phyloP scores from a whole-genome alignment of 331 rosid species.

The Malus hybrid region DNA sequence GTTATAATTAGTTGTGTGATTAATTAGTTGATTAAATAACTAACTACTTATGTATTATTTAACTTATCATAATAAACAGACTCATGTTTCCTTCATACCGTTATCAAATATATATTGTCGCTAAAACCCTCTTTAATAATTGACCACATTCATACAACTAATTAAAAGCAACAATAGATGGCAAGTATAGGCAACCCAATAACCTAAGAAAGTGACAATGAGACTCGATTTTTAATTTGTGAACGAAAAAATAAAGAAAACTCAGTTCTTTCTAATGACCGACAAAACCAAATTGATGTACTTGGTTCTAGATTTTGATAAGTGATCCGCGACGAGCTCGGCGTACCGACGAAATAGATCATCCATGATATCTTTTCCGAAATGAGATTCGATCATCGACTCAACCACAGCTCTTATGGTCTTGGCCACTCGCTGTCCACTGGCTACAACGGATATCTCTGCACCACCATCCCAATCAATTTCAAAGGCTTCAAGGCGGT shows the following conservation, averaged over 20 bases:
- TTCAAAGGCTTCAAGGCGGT: constrained; percentile 24
- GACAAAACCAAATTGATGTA: constrained; percentile 51
- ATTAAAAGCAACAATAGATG: too few relatives aligned
- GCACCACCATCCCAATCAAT: constrained; percentile 58
- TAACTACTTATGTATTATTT: too few relatives aligned
- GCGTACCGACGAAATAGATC: constrained; percentile 32
- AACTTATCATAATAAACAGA: too few relatives aligned
- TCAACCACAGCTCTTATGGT: constrained; percentile 66
- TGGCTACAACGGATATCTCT: not conserved
- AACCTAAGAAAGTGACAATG: too few relatives aligned
- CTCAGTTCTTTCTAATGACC: constrained; percentile 14
- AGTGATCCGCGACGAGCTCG: constrained; percentile 26
- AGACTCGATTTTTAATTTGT: not conserved
- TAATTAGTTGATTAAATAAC: too few relatives aligned
- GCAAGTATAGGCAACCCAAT: too few relatives aligned
- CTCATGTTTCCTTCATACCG: too few relatives aligned
- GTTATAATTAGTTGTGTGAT: too few relatives aligned
- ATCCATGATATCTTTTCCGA: constrained; percentile 50
- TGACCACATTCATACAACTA: too few relatives aligned
- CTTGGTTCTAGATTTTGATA: constrained; percentile 26
- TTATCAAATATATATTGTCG: too few relatives aligned
- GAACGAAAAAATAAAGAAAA: not conserved
- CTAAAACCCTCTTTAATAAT: too few relatives aligned
- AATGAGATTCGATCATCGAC: constrained; percentile 56
- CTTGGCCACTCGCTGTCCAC: constrained; percentile 44